phyloP scores from a whole-genome alignment of 768 basidiomycete species.

The Lactarius trivialis region DNA sequence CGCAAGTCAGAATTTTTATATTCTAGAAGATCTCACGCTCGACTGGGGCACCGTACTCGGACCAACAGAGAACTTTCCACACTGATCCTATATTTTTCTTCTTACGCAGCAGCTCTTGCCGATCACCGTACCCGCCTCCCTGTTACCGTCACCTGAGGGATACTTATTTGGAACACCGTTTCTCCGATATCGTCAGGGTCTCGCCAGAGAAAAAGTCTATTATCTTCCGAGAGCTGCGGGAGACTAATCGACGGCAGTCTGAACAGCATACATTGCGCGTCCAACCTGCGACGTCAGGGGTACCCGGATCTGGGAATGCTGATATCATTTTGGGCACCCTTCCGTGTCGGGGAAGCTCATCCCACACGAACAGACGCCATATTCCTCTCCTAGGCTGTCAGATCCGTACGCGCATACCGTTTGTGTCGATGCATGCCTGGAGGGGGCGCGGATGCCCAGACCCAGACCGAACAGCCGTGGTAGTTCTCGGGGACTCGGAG shows the following conservation, averaged over 20 bases:
- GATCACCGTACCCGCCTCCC: not conserved
- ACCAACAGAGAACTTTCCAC: not conserved
- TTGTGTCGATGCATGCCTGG: not conserved
- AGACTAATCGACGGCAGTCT: not conserved
- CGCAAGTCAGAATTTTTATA: not conserved
- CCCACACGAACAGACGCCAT: no score
- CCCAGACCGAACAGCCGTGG: not conserved
- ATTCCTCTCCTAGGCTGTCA: no score
- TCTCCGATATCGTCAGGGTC: not conserved
- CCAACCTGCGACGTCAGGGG: not conserved
- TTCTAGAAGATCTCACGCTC: not conserved
- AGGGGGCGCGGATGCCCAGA: not conserved
- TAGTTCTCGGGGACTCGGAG: not conserved
- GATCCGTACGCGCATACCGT: not conserved
- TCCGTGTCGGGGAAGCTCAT: no score
- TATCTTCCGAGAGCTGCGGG: not conserved
- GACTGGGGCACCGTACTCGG: not conserved
- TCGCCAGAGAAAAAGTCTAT: not conserved
- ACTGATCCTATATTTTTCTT: not conserved
- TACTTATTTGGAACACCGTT: not conserved
- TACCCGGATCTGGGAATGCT: not conserved
- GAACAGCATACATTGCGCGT: not conserved
- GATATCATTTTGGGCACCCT: not conserved
- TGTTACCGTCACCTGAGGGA: not conserved
- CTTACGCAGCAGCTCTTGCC: not conserved